A percentile compares a stretch with the other conserved stretches of the same genome.
Evolutionary conservation across 441 rosid species (phyloP).

Genomic region (Viola pubescens): DNA sequence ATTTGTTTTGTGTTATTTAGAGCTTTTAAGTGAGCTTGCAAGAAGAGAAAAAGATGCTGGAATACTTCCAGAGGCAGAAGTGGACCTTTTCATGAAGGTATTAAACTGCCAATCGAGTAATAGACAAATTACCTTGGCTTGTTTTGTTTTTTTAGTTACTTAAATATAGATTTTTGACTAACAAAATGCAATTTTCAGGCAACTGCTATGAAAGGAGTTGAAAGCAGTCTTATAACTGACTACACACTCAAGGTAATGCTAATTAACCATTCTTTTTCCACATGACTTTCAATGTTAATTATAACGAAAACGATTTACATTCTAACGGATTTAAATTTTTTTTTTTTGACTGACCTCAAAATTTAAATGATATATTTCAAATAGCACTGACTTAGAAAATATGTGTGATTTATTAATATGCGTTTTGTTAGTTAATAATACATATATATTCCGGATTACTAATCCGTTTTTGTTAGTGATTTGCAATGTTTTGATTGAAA

Average conservation of each 20-base stretch:
- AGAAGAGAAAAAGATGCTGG: slow-evolving; percentile 20
- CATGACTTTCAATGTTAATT: not conserved
- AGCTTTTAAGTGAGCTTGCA: slow-evolving; percentile 15
- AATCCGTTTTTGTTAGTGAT: too few species aligned
- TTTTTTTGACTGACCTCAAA: too few species aligned
- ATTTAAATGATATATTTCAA: too few species aligned
- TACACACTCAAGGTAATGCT: slow-evolving; percentile 18
- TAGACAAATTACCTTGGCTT: too few species aligned
- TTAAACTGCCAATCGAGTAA: too few species aligned
- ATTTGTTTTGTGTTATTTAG: not conserved
- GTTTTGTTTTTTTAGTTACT: too few species aligned
- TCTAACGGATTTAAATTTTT: too few species aligned
- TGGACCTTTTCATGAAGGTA: slow-evolving; percentile 25
- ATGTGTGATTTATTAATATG: not conserved
- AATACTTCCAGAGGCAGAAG: slow-evolving; percentile 20
- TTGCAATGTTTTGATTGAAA: too few species aligned
- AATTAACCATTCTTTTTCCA: not conserved
- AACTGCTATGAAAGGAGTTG: slow-evolving; percentile 19
- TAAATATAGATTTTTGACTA: too few species aligned
- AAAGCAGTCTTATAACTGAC: slow-evolving; percentile 17
- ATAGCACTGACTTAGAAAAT: too few species aligned
- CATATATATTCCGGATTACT: not conserved
- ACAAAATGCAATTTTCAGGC: slow-evolving; percentile 11
- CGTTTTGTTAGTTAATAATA: not conserved
- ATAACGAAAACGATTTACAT: not conserved